Percentiles rank a stretch among this genome's conserved stretches.
phyloP scores from a whole-genome alignment of 2,329 filamentous ascomycete species.

The Xylariales sp. region DNA sequence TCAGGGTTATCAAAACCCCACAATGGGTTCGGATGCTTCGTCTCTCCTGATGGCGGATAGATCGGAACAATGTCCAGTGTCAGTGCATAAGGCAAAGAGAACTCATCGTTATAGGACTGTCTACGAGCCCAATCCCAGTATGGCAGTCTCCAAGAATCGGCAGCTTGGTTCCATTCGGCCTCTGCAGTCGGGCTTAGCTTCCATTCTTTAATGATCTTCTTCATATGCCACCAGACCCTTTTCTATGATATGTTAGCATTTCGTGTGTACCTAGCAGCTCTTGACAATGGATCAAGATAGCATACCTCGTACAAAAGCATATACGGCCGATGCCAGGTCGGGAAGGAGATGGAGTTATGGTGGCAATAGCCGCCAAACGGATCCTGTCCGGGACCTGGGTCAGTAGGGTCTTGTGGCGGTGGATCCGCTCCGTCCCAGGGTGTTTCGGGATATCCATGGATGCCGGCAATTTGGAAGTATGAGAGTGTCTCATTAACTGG shows the following conservation, averaged over 20 bases:
- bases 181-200: not conserved
- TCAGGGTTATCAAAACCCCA: constrained; percentile 9
- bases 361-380: too few species aligned
- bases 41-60: not conserved
- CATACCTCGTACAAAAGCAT: constrained; percentile 54
- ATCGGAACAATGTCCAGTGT: not conserved
- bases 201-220: constrained; percentile 6
- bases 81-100: not conserved
- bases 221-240: constrained; percentile 6
- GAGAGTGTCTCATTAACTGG: constrained; percentile 34
- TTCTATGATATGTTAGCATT: constrained; percentile 3
- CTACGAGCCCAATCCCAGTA: constrained; percentile 11
- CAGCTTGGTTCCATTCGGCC: constrained; percentile 4
- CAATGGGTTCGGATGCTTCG: constrained; percentile 6
- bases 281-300: too few species aligned
- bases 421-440: constrained; percentile 44
- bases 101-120: constrained; percentile 4
- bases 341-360: constrained; percentile 57
- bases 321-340: constrained; percentile 64
- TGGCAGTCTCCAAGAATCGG: constrained; percentile 10
- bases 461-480: constrained; percentile 59
- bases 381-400: too few species aligned
- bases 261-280: not conserved
- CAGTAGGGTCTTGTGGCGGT: constrained; percentile 46
- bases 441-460: constrained; percentile 54